phyloP scores from a whole-genome alignment of 2,329 filamentous ascomycete genomes.

The Zasmidium citrigriseum region DNA sequence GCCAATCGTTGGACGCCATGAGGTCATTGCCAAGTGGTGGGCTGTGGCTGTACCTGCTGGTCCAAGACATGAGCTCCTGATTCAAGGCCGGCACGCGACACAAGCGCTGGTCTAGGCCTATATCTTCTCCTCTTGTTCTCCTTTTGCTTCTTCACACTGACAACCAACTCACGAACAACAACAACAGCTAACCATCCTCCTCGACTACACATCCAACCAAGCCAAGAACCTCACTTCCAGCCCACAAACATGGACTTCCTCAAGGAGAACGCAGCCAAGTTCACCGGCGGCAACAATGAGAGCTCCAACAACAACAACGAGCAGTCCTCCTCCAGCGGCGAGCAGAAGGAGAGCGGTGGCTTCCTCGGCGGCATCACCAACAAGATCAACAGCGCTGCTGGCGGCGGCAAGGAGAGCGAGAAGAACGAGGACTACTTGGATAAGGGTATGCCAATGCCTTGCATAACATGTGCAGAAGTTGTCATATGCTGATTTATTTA shows the following conservation, averaged over 20 bases:
- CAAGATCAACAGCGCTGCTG: constrained; percentile 71
- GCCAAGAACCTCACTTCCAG: neutral
- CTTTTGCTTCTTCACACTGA: neutral
- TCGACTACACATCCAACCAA: neutral
- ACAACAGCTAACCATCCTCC: no score
- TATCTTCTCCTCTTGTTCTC: neutral
- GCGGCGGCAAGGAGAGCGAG: constrained; percentile 71
- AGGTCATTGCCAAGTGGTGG: constrained; percentile 23
- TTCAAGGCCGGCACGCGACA: neutral
- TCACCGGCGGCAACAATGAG: constrained; percentile 34
- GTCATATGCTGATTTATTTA: constrained; percentile 6
- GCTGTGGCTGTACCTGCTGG: constrained; percentile 13
- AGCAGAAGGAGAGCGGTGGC: constrained; percentile 42
- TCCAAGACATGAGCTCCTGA: constrained; percentile 9
- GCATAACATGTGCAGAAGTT: no score
- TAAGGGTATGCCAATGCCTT: constrained; percentile 60
- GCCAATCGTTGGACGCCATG: neutral
- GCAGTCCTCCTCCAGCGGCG: constrained; percentile 22
- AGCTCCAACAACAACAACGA: constrained; percentile 18
- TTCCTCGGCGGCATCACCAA: constrained; percentile 63
- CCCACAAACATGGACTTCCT: constrained; percentile 47
- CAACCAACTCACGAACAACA: neutral
- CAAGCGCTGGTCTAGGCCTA: neutral
- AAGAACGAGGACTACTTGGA: constrained; percentile 79
- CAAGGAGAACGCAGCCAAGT: constrained; percentile 47